Percentiles rank a stretch among this genome's conserved stretches.
Conservation (phyloP, 495 filamentous ascomycete species). For the Neurospora africana region DNA sequence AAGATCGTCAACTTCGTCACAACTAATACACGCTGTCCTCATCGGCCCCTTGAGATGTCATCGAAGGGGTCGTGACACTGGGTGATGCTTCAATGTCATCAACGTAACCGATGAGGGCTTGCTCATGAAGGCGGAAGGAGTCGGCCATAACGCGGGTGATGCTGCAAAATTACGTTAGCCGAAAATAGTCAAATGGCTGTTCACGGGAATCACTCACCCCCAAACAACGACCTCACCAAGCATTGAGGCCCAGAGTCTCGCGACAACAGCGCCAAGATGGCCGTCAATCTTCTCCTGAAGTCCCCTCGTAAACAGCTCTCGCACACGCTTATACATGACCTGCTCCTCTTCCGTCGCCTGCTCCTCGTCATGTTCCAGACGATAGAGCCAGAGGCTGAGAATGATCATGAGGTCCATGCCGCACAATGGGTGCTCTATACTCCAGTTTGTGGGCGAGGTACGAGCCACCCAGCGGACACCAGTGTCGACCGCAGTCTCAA, state of each 20-base stretch:
- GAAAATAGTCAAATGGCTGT: conserved; percentile 2
- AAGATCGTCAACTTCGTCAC: conserved; percentile 35
- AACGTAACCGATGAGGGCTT: conserved; percentile 87
- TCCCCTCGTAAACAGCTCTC: conserved; percentile 81
- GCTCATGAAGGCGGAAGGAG: conserved; percentile 92
- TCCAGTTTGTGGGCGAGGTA: conserved; percentile 97
- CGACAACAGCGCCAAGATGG: conserved; percentile 78
- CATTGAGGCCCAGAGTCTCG: conserved; percentile 94
- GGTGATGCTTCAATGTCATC: conserved; percentile 55
- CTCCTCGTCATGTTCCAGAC: conserved; percentile 98
- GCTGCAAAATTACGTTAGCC: conserved; percentile 47
- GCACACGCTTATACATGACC: conserved; percentile 91
- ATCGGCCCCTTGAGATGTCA: conserved; percentile 50
- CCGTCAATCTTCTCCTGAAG: conserved; percentile 66
- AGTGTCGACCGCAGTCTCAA: conserved; percentile 88
- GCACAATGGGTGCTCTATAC: conserved; percentile 93
- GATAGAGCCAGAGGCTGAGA: conserved; percentile 94
- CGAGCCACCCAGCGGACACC: conserved; percentile 97
- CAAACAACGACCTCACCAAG: conserved; percentile 97
- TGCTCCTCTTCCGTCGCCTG: conserved; percentile 82
- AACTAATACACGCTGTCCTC: conserved; percentile 51
- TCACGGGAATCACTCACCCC: conserved; percentile 49
- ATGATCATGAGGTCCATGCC: conserved; percentile 98
- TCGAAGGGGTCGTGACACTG: conserved; percentile 49
- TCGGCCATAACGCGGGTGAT: conserved; percentile 98